Percentiles rank a stretch among this genome's conserved stretches.
Evolutionary conservation across 2,329 filamentous ascomycete species (phyloP).

Genomic region (Myriosclerotinia curreyana): DNA sequence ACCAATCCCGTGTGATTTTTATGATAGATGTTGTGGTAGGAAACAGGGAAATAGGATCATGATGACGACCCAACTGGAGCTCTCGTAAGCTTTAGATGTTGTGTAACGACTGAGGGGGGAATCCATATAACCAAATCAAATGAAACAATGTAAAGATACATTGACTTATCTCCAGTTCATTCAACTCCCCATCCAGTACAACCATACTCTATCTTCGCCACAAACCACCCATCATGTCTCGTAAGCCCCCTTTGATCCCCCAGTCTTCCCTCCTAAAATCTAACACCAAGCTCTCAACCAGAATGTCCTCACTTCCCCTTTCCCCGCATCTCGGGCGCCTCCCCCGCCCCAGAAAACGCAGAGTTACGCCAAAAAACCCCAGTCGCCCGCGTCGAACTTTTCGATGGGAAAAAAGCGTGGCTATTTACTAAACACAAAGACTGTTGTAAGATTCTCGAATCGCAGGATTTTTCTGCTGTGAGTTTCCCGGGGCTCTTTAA

Average conservation of each 20-base stretch:
- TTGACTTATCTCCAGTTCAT: too few relatives aligned
- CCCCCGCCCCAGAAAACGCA: conserved; percentile 47
- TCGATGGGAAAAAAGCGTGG: conserved; percentile 48
- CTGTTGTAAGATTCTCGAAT: conserved; percentile 46
- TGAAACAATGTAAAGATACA: too few relatives aligned
- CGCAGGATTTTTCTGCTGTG: conserved; percentile 46
- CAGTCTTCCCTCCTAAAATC: background rate
- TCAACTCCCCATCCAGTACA: too few relatives aligned
- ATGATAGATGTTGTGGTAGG: too few relatives aligned
- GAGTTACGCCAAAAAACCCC: conserved; percentile 45
- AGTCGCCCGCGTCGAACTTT: conserved; percentile 47
- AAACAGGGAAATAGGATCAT: too few relatives aligned
- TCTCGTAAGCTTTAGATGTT: too few relatives aligned
- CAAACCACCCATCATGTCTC: background rate
- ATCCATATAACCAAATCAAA: too few relatives aligned
- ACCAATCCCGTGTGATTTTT: too few relatives aligned
- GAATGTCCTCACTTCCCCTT: conserved; percentile 42
- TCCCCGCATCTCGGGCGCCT: conserved; percentile 41
- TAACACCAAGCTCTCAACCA: background rate
- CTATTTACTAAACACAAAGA: conserved; percentile 49
- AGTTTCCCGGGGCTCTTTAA: background rate
- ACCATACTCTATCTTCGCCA: too few relatives aligned
- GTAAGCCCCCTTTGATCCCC: background rate
- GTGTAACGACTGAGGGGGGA: too few relatives aligned
- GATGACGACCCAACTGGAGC: too few relatives aligned